These are phyloP conservation scores for Pelargonium nanum DNA, from an alignment of 345 rosid species.

Conservation along the genomic window DNA sequence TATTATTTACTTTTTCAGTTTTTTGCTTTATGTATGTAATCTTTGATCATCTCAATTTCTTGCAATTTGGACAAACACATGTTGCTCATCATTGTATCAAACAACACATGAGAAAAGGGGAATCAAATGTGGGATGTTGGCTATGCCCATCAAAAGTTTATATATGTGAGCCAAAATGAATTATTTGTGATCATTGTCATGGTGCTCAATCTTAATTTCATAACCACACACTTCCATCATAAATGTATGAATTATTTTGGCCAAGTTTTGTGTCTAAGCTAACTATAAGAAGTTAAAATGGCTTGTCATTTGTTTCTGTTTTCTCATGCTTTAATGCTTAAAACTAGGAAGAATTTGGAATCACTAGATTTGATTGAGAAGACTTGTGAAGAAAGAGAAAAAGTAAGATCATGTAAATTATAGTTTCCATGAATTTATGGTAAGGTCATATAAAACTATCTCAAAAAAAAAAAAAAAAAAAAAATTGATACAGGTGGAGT, in stretches of 20 bases:
- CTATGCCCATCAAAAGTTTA: conserved; percentile 3
- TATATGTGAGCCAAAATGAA: not conserved
- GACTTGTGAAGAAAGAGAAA: not conserved
- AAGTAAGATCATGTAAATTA: not conserved
- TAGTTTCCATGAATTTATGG: not conserved
- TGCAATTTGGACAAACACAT: conserved; percentile 19
- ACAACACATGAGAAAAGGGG: not conserved
- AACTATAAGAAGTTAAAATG: not conserved
- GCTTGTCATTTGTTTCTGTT: not conserved
- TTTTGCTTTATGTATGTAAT: not conserved
- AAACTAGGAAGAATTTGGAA: not conserved
- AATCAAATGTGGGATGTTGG: conserved; percentile 14
- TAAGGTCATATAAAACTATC: too few relatives aligned
- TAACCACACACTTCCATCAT: too few relatives aligned
- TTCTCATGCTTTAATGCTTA: not conserved
- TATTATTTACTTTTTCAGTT: conserved; percentile 8
- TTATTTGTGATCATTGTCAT: too few relatives aligned
- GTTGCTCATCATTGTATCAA: conserved; percentile 14
- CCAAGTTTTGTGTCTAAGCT: not conserved
- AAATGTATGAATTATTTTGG: not conserved
- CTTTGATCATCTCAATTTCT: conserved; percentile 6
- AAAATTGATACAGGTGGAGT: too few relatives aligned
- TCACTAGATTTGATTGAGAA: not conserved
- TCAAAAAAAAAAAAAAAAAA: too few relatives aligned
- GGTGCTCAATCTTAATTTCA: too few relatives aligned